Conservation (phyloP, 768 basidiomycete genomes). For the Boletus patriciae region DNA sequence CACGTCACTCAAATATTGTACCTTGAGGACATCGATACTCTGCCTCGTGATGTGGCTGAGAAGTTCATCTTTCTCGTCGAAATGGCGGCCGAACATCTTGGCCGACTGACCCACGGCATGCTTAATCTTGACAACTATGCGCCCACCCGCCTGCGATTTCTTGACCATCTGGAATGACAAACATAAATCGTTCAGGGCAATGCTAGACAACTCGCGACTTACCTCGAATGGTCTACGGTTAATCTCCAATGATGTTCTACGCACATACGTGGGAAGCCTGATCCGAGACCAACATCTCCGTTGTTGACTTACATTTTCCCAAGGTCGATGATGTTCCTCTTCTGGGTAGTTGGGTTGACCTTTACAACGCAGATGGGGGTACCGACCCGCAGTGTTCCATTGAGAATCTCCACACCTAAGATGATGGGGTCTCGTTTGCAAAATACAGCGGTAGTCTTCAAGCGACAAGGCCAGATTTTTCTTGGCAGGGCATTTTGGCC, state of each 20-base stretch:
- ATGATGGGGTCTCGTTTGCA: slow-evolving; percentile 98
- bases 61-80: slow-evolving; percentile 93
- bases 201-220: slow-evolving; percentile 19
- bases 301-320: slow-evolving; percentile 80
- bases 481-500: slow-evolving; percentile 88
- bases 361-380: slow-evolving; percentile 96
- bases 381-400: slow-evolving; percentile 86
- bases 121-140: slow-evolving; percentile 98
- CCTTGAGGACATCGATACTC: slow-evolving; percentile 96
- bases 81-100: slow-evolving; percentile 95
- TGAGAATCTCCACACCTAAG: slow-evolving; percentile 92
- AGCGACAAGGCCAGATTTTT: slow-evolving; percentile 94
- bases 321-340: slow-evolving; percentile 87
- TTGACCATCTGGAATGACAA: slow-evolving; percentile 69
- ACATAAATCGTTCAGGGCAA: background rate
- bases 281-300: background rate
- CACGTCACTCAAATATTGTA: slow-evolving; percentile 29
- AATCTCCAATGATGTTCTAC: slow-evolving; percentile 92
- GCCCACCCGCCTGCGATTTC: slow-evolving; percentile 91
- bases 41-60: slow-evolving; percentile 87
- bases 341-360: slow-evolving; percentile 80
- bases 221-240: slow-evolving; percentile 91
- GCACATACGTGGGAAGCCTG: background rate
- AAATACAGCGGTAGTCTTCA: slow-evolving; percentile 92
- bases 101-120: slow-evolving; percentile 94